Evolutionary conservation across 2,329 filamentous ascomycete genomes (phyloP), one percentile per base, ranked within the genome.

Genomic region (Fusarium tricinctum): DNA sequence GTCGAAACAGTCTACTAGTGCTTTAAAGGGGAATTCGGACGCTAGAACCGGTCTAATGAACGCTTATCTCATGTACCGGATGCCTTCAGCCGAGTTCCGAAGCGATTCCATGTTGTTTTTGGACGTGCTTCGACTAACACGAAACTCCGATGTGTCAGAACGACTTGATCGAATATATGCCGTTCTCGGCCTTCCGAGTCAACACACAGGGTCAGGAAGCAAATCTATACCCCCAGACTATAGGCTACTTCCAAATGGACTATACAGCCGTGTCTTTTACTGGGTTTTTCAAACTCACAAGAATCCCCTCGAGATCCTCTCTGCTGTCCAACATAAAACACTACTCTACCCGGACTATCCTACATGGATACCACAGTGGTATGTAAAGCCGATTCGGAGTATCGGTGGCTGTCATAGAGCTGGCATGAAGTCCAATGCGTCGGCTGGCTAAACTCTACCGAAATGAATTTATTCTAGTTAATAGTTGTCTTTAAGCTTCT

Each of bases 61-160:
- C 8, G 48, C 35, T 2, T 51, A 51, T 43, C 22, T 51, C 9
- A 51, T 51, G 33, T 43, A 51, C 17, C n/a, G 38, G n/a, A 40
- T 40, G 38, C 38, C 38, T 40, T 40, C 38, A 40, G 6, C 38
- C n/a, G 38, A 40, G n/a, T 40, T 40, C 8, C 38, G 38, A 19
- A 13, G 38, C 38, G n/a, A 19, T 19, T 40, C 38, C 19, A 40
- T 40, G 38, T 40, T 17, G 8, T 40, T 40, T 12, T 40, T 40
- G 5, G 38, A 40, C 38, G 17, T 40, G n/a, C 38, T 40, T 40
- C 38, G 38, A 40, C 38, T 19, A 6, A 40, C n/a, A 19, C 38
- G 38, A 15, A 40, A 8, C 10, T 40, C n/a, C 38, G 38, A 40
- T 8, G n/a, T 19, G 38, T 40, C 38, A 9, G 38, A 40, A 40